Evolutionary conservation across 768 basidiomycete species (phyloP), one percentile per base, ranked within the genome.

Genomic region (Boletus tomentosulus): DNA sequence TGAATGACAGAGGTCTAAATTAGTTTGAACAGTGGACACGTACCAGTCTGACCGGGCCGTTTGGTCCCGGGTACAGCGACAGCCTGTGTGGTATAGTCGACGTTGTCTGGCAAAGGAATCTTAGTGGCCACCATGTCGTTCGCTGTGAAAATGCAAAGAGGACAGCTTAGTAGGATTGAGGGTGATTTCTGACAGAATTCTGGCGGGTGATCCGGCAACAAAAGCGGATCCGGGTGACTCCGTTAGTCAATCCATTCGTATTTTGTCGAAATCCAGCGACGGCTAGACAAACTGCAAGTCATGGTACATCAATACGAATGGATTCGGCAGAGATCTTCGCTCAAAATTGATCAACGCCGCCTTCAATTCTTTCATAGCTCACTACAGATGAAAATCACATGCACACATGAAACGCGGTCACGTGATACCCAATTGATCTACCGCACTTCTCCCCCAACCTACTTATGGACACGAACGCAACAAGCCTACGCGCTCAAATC

Each of bases 1-100:
- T 61, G 27, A 65, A 47, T 47, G 22, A 46, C 55, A n/a, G 33
- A 22, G 15, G 0, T 19, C 10, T 31, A 7, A 34, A 56, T 46
- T 10, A 51, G 51, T 13, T 34, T 38, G 37, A 33, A 48, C 12
- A 49, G 43, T 52, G 43, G 28, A 68, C 10, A 16, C 79, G 54
- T 58, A 89, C 89, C 86, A 57, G 88, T 86, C 71, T 90, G 86
- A 34, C 89, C 89, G 12, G 87, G 83, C 45, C 80, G 80, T 70
- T 86, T 86, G 1, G 91, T 92, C 22, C 87, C 89, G 19, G 90
- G 85, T 19, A 92, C 82, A 47, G 78, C 70, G 16, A 85, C 70
- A n/a, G 80, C 73, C 71, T 93, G 91, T 54, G 71, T 77, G 34
- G 77, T 74, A 63, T 78, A 87, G 46, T 89, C 71, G 42, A 73